Evolutionary conservation across 805 yeast genomes (phyloP).

Genomic region (Tetrapisispora namnaoensis): DNA sequence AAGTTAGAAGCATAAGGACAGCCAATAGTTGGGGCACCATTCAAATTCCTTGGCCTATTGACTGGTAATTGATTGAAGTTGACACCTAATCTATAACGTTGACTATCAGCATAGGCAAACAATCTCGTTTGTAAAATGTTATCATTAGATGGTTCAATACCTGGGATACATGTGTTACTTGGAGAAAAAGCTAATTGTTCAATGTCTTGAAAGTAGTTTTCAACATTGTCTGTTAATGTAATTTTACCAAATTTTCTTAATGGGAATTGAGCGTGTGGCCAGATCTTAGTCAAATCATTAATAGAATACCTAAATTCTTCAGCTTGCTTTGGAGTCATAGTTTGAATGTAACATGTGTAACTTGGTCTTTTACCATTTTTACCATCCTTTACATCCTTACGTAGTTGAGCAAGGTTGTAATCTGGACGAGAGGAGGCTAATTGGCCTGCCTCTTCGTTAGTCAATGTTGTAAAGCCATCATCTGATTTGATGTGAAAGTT

Average conservation of each 20-base stretch:
- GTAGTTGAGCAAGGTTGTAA: constrained; percentile 33
- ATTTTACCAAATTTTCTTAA: constrained; percentile 65
- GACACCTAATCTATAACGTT: constrained; percentile 64
- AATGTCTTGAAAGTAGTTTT: constrained; percentile 40
- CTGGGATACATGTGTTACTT: constrained; percentile 56
- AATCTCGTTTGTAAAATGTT: constrained; percentile 70
- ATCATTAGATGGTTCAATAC: constrained; percentile 67
- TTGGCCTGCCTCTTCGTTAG: constrained; percentile 38
- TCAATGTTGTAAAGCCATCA: constrained; percentile 39
- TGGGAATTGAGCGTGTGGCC: constrained; percentile 83
- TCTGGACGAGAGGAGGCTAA: constrained; percentile 44
- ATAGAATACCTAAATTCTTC: constrained; percentile 66
- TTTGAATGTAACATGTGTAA: constrained; percentile 47
- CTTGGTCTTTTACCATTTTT: constrained; percentile 41
- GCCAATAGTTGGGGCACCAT: neutral
- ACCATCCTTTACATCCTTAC: constrained; percentile 38
- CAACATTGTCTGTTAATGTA: constrained; percentile 45
- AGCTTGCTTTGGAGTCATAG: constrained; percentile 71
- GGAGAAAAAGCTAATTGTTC: constrained; percentile 64
- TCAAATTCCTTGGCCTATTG: constrained; percentile 32
- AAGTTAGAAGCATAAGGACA: constrained; percentile 2
- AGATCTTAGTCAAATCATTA: constrained; percentile 79
- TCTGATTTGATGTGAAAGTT: constrained; percentile 46
- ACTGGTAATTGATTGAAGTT: constrained; percentile 62
- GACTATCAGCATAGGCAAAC: constrained; percentile 69